Percentiles rank a stretch among this genome's conserved stretches.
Conservation (phyloP, 2,329 filamentous ascomycete genomes). For the Stachybotrys elegans region DNA sequence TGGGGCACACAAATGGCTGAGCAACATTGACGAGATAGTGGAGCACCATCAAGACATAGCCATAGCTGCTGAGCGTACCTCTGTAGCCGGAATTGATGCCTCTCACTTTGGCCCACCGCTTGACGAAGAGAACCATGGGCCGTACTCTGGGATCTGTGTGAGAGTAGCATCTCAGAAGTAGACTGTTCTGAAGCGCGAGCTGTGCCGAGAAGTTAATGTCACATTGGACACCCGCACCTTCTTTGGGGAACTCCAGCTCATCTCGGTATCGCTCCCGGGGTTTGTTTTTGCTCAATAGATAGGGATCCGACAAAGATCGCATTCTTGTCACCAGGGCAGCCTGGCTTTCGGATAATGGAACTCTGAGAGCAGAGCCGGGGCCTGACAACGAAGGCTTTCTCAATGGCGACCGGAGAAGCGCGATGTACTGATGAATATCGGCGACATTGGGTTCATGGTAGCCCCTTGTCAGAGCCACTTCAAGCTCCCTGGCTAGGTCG, state of each 20-base stretch:
- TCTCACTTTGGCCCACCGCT: slow-evolving; percentile 82
- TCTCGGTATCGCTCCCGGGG: slow-evolving; percentile 51
- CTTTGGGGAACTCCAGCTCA: slow-evolving; percentile 71
- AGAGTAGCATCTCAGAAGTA: slow-evolving; percentile 77
- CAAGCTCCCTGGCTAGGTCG: slow-evolving; percentile 51
- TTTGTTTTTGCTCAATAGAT: slow-evolving; percentile 44
- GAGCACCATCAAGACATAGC: slow-evolving; percentile 86
- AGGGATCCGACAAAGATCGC: slow-evolving; percentile 41
- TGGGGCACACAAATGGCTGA: slow-evolving; percentile 76
- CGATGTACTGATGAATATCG: slow-evolving; percentile 44
- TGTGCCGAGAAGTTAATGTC: slow-evolving; percentile 90
- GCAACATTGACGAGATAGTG: slow-evolving; percentile 85
- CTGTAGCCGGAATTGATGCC: slow-evolving; percentile 84
- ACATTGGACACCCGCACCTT: slow-evolving; percentile 75
- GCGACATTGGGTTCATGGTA: slow-evolving; percentile 34
- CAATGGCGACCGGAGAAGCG: slow-evolving; percentile 38
- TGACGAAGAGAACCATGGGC: slow-evolving; percentile 78
- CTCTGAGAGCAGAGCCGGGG: slow-evolving; percentile 17
- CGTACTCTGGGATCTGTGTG: slow-evolving; percentile 72
- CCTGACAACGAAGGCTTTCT: slow-evolving; percentile 9
- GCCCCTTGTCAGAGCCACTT: slow-evolving; percentile 44
- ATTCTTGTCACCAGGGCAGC: slow-evolving; percentile 35
- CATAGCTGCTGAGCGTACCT: slow-evolving; percentile 83
- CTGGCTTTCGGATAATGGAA: slow-evolving; percentile 31
- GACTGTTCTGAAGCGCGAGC: slow-evolving; percentile 77